Percentiles rank a stretch among this genome's conserved stretches.
Evolutionary conservation across 768 basidiomycete species (phyloP).

Genomic region (Cyclocybe cylindracea): DNA sequence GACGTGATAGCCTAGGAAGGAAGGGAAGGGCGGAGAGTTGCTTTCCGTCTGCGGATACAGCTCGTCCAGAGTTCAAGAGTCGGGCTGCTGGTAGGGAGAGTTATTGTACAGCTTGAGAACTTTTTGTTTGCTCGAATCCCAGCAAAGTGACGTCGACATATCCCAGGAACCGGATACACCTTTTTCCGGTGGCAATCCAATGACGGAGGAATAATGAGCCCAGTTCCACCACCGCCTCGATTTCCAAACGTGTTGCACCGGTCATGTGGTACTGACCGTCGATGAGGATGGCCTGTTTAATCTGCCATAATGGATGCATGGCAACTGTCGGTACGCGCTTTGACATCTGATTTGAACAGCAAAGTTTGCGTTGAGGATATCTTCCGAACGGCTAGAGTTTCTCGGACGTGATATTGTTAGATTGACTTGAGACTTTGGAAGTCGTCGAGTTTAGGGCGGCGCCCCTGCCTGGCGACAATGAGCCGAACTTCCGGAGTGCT

Average conservation of each 20-base stretch:
- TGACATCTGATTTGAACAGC: slow-evolving; percentile 41
- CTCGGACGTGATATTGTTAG: slow-evolving; percentile 36
- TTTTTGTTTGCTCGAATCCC: slow-evolving; percentile 20
- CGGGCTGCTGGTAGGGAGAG: slow-evolving; percentile 29
- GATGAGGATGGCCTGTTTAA: slow-evolving; percentile 34
- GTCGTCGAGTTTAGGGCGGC: slow-evolving; percentile 37
- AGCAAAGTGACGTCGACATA: slow-evolving; percentile 33
- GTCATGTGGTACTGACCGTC: slow-evolving; percentile 29
- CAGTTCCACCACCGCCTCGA: slow-evolving; percentile 25
- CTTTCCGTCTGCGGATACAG: slow-evolving; percentile 41
- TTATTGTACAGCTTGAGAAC: slow-evolving; percentile 25
- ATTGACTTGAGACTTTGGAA: slow-evolving; percentile 25
- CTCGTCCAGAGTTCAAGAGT: slow-evolving; percentile 39
- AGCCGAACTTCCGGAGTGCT: slow-evolving; percentile 32
- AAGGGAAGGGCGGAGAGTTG: slow-evolving; percentile 33
- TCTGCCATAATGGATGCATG: slow-evolving; percentile 30
- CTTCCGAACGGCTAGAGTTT: slow-evolving; percentile 8
- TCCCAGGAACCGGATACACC: slow-evolving; percentile 18
- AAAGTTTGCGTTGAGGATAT: slow-evolving; percentile 14
- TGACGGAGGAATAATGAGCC: slow-evolving; percentile 27
- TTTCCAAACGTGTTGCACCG: slow-evolving; percentile 33
- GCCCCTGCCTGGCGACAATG: slow-evolving; percentile 34
- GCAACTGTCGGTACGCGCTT: slow-evolving; percentile 33
- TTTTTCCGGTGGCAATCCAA: slow-evolving; percentile 31
- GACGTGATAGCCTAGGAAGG: slow-evolving; percentile 40